phyloP scores from a whole-genome alignment of 768 basidiomycete species.

The Strobilomyces echinocephalus region DNA sequence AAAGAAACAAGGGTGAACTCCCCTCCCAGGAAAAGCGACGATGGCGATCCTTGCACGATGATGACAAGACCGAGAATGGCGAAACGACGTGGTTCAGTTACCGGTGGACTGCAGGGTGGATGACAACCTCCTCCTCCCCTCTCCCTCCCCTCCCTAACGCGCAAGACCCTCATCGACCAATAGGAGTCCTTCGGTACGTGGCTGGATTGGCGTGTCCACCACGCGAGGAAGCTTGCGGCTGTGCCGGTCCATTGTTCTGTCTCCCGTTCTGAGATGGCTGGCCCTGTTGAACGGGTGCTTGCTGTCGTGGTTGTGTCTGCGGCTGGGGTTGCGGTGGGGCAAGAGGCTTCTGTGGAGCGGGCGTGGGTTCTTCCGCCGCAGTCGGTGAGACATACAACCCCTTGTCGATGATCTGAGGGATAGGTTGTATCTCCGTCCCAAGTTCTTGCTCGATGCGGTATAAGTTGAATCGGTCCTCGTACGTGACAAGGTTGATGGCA shows the following conservation, averaged over 20 bases:
- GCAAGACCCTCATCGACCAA: conserved; percentile 21
- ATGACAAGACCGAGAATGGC: conserved; percentile 15
- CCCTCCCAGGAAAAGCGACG: conserved; percentile 6
- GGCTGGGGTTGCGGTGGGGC: conserved; percentile 32
- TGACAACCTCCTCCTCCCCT: conserved; percentile 1
- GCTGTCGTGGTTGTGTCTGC: conserved; percentile 27
- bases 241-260: conserved; percentile 23
- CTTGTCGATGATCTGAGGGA: conserved; percentile 87
- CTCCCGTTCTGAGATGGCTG: conserved; percentile 27
- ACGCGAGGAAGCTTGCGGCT: conserved; percentile 21
- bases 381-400: conserved; percentile 88
- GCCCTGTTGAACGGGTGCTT: conserved; percentile 20
- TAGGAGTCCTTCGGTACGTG: conserved; percentile 26
- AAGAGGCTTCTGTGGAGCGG: conserved; percentile 39
- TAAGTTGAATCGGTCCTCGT: conserved; percentile 95
- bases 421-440: conserved; percentile 95
- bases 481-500: conserved; percentile 96
- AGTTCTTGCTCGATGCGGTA: conserved; percentile 98
- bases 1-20: conserved; percentile 11
- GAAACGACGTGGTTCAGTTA: conserved; percentile 10
- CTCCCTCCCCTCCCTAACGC: background rate
- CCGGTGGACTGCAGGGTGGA: conserved; percentile 12
- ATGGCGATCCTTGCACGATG: conserved; percentile 10
- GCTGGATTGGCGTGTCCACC: conserved; percentile 22
- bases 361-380: conserved; percentile 39